Evolutionary conservation across 1,139 yeast species (phyloP).

Genomic region (Hyphopichia buzzinii): DNA sequence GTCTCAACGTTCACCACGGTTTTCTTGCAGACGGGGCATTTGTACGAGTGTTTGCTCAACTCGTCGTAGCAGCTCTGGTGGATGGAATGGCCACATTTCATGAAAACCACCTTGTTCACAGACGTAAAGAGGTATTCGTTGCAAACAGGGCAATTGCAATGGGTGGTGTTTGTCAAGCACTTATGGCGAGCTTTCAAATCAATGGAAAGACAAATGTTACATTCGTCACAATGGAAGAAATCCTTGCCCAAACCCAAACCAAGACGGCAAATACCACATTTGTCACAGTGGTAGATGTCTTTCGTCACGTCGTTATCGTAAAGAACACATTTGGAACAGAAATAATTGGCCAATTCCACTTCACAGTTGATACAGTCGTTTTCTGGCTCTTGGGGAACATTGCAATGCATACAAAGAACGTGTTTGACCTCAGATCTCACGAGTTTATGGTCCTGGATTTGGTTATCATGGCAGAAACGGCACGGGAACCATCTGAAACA

Average conservation of each 20-base stretch:
- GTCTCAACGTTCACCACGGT: slow-evolving; percentile 86
- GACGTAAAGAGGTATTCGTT: slow-evolving; percentile 88
- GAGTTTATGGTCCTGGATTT: slow-evolving; percentile 54
- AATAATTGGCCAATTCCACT: slow-evolving; percentile 67
- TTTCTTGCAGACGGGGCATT: slow-evolving; percentile 87
- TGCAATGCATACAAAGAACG: slow-evolving; percentile 79
- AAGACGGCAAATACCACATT: slow-evolving; percentile 88
- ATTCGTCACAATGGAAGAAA: slow-evolving; percentile 86
- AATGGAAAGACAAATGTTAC: slow-evolving; percentile 85
- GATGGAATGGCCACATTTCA: slow-evolving; percentile 94
- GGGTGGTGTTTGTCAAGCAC: slow-evolving; percentile 84
- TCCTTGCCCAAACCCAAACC: slow-evolving; percentile 88
- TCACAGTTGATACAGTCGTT: slow-evolving; percentile 70
- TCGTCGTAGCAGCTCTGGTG: slow-evolving; percentile 84
- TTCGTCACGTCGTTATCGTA: slow-evolving; percentile 82
- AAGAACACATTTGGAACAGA: slow-evolving; percentile 72
- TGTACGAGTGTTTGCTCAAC: slow-evolving; percentile 74
- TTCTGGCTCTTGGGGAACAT: slow-evolving; percentile 70
- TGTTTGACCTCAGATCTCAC: slow-evolving; percentile 63
- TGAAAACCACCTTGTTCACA: slow-evolving; percentile 81
- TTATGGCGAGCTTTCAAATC: slow-evolving; percentile 74
- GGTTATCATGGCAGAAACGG: slow-evolving; percentile 81
- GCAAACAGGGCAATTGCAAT: slow-evolving; percentile 90
- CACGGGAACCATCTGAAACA: slow-evolving; percentile 80
- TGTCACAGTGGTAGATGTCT: slow-evolving; percentile 86